Conservation (phyloP, 306 rosid genomes). For the Glycine tomentella region DNA sequence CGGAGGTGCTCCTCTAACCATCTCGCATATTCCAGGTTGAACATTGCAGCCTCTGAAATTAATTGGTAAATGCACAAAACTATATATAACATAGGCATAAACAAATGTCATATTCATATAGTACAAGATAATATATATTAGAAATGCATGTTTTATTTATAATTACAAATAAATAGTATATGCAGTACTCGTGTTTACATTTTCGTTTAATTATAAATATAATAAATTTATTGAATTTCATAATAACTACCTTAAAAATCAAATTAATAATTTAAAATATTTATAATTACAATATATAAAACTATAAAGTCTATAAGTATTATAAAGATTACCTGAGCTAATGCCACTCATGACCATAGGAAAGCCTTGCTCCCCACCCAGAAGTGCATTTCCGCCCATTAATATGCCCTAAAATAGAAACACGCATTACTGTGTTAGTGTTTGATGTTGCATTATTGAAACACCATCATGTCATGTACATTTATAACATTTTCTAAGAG, state of each 20-base stretch:
- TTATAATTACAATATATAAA: too few species aligned
- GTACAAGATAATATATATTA: too few species aligned
- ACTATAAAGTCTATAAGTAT: too few species aligned
- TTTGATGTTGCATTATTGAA: conserved; percentile 20
- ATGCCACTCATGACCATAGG: conserved; percentile 61
- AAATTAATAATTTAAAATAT: too few species aligned
- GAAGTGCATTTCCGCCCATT: conserved; percentile 58
- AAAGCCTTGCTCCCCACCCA: conserved; percentile 85
- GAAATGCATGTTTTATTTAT: too few species aligned
- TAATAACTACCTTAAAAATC: too few species aligned
- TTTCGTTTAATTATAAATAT: too few species aligned
- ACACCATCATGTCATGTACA: background rate
- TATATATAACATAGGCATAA: background rate
- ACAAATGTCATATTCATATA: too few species aligned
- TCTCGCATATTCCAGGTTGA: conserved; percentile 81
- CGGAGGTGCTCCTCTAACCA: conserved; percentile 93
- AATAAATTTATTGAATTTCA: too few species aligned
- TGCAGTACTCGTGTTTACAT: too few species aligned
- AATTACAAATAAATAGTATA: too few species aligned
- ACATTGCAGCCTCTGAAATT: conserved; percentile 74
- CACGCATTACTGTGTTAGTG: conserved; percentile 18
- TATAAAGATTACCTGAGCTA: conserved; percentile 64
- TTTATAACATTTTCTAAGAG: conserved; percentile 18
- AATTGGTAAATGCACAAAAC: background rate
- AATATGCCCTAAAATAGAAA: conserved; percentile 66